These are phyloP conservation scores for Beverwykella pulmonaria DNA, from an alignment of 495 filamentous ascomycete species.

Conservation along the genomic window DNA sequence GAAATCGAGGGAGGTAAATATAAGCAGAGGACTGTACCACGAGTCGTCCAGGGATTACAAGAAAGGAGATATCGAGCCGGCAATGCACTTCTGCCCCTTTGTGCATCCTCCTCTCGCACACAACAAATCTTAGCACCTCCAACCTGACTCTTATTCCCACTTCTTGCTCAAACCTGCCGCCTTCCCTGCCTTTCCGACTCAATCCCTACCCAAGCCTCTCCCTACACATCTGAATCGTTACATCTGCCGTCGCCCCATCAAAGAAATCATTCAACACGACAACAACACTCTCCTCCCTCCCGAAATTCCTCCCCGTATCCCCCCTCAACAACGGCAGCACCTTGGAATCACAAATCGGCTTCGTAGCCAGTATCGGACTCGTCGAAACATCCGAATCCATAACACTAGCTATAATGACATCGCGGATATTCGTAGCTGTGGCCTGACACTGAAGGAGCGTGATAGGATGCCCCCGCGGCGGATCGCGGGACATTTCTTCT, in stretches of 20 bases:
- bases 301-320: conserved; percentile 47
- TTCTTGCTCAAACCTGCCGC: no score
- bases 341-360: conserved; percentile 55
- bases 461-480: conserved; percentile 47
- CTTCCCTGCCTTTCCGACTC: no score
- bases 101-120: no score
- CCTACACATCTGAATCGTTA: conserved; percentile 50
- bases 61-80: no score
- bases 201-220: conserved; percentile 46
- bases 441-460: conserved; percentile 59
- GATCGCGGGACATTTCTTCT: conserved; percentile 44
- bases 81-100: no score
- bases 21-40: no score
- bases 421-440: conserved; percentile 55
- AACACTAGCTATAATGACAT: conserved; percentile 53
- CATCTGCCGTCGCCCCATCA: conserved; percentile 57
- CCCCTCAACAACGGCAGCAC: conserved; percentile 54
- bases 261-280: conserved; percentile 61
- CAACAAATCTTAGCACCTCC: no score
- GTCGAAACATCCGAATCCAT: conserved; percentile 49
- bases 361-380: conserved; percentile 54
- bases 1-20: no score
- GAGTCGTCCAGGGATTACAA: no score
- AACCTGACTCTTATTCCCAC: no score
- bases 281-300: conserved; percentile 46